Evolutionary conservation across 306 rosid species (phyloP).

Genomic region (Alnus glutinosa): DNA sequence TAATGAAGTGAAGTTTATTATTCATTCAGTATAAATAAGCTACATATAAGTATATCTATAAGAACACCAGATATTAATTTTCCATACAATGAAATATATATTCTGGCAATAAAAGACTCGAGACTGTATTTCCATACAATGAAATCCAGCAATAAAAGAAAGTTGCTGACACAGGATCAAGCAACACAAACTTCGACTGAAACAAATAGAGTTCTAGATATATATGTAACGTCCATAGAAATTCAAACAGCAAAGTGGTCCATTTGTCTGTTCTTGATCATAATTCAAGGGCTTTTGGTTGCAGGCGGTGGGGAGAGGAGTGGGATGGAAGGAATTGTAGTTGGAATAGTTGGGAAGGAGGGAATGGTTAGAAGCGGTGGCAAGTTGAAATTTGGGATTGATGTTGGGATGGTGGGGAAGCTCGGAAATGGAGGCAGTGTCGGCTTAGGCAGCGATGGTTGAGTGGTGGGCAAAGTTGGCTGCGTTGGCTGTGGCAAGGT

Average conservation of each 20-base stretch:
- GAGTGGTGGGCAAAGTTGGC: conserved; percentile 35
- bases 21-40: too few species aligned
- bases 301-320: conserved; percentile 42
- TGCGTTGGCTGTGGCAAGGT: conserved; percentile 17
- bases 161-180: neutral
- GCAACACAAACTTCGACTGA: neutral
- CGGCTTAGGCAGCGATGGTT: conserved; percentile 30
- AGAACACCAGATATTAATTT: too few species aligned
- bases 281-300: conserved; percentile 29
- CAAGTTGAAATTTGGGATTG: conserved; percentile 5
- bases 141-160: neutral
- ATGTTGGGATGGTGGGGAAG: conserved; percentile 25
- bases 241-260: neutral
- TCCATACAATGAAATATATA: too few species aligned
- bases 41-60: too few species aligned
- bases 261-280: neutral
- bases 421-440: conserved; percentile 25
- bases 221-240: neutral
- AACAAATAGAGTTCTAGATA: neutral
- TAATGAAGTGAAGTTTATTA: too few species aligned
- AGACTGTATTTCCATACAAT: neutral
- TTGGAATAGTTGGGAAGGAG: conserved; percentile 33
- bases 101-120: too few species aligned
- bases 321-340: conserved; percentile 31
- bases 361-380: conserved; percentile 23